Conservation (phyloP, 805 yeast genomes). For the Wickerhamiella cacticola region DNA sequence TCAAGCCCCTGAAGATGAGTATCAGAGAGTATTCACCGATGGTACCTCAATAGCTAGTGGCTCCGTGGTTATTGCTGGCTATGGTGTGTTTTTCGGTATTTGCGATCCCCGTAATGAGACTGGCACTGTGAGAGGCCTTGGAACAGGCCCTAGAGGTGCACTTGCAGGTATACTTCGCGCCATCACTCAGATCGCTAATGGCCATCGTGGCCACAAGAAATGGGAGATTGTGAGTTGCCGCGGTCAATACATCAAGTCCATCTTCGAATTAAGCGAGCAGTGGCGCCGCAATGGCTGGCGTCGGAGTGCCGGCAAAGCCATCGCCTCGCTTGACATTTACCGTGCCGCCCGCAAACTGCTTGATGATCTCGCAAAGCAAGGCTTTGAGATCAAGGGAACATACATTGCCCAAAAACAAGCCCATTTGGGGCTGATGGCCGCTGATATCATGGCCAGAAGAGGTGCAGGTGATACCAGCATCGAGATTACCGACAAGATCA, state of each 20-base stretch:
- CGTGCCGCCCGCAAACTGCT: conserved; percentile 14
- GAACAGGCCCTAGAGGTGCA: conserved; percentile 15
- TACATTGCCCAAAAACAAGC: conserved; percentile 11
- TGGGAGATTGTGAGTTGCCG: conserved; percentile 16
- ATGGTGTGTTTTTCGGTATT: conserved; percentile 15
- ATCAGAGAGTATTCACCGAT: conserved; percentile 13
- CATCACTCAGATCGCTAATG: conserved; percentile 5
- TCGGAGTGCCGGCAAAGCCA: neutral
- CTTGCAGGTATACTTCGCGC: conserved; percentile 15
- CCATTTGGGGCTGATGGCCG: conserved; percentile 13
- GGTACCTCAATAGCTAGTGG: conserved; percentile 11
- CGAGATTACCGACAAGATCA: conserved; percentile 7
- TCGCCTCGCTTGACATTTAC: conserved; percentile 15
- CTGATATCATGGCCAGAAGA: conserved; percentile 14
- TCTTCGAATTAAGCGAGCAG: conserved; percentile 11
- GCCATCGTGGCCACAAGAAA: conserved; percentile 7
- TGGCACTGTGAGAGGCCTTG: conserved; percentile 13
- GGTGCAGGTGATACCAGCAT: conserved; percentile 14
- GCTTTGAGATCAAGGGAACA: conserved; percentile 8
- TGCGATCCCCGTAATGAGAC: conserved; percentile 16
- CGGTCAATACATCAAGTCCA: conserved; percentile 12
- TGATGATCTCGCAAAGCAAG: conserved; percentile 9
- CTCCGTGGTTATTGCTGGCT: conserved; percentile 13
- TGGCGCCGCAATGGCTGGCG: conserved; percentile 9
- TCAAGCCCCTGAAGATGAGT: neutral